Conservation (phyloP, 2,329 filamentous ascomycete genomes). For the Cercospora sp. region DNA sequence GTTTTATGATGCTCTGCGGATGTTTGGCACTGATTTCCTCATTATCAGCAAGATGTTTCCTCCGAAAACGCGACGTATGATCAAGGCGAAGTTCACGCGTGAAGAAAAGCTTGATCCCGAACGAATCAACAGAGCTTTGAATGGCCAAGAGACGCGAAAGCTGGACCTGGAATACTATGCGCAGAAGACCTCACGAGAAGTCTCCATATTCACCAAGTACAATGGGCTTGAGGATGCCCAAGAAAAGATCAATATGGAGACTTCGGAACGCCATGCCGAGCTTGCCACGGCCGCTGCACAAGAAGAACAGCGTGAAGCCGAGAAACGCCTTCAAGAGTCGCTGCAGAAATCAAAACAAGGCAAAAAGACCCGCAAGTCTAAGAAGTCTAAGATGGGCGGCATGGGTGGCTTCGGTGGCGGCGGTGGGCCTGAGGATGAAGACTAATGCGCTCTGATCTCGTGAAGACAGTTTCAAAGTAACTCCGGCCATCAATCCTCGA, state of each 20-base stretch:
- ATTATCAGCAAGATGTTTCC: conserved; percentile 78
- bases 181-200: conserved; percentile 40
- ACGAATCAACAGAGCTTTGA: conserved; percentile 65
- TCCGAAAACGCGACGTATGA: conserved; percentile 67
- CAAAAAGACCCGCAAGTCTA: conserved; percentile 37
- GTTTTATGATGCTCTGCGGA: conserved; percentile 73
- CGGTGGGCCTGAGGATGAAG: conserved; percentile 27
- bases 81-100: conserved; percentile 81
- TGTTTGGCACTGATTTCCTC: conserved; percentile 81
- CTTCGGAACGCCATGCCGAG: conserved; percentile 37
- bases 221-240: conserved; percentile 39
- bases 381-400: conserved; percentile 31
- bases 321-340: conserved; percentile 38
- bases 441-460: neutral
- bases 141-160: conserved; percentile 42
- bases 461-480: neutral
- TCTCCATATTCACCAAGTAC: conserved; percentile 42
- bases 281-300: conserved; percentile 40
- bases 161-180: conserved; percentile 47
- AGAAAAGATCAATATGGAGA: conserved; percentile 36
- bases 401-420: conserved; percentile 25
- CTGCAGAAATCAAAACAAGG: conserved; percentile 35
- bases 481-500: neutral
- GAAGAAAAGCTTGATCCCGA: conserved; percentile 69
- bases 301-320: conserved; percentile 39